These are phyloP conservation scores for Taphrina confusa DNA, from an alignment of 1,139 yeast species.

Conservation along the genomic window DNA sequence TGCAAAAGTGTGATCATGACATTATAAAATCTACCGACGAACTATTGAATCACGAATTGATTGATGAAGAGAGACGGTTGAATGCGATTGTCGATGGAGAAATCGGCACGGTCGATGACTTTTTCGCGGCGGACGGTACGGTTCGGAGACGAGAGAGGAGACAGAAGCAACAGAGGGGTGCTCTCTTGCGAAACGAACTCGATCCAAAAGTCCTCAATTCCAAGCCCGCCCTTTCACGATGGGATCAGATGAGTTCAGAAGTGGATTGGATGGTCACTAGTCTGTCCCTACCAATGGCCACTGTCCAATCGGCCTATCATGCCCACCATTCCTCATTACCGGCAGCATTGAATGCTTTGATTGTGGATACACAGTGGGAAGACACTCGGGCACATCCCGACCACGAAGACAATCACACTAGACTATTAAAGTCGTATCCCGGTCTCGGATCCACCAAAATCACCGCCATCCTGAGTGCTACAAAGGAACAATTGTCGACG, in stretches of 20 bases:
- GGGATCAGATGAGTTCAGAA: constrained; percentile 29
- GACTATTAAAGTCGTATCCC: constrained; percentile 10
- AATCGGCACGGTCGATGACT: constrained; percentile 7
- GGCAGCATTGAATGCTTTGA: constrained; percentile 24
- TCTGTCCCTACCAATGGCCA: not conserved
- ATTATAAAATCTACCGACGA: constrained; percentile 33
- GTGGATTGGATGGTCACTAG: constrained; percentile 21
- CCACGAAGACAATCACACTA: constrained; percentile 1
- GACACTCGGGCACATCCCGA: not conserved
- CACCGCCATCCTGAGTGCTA: constrained; percentile 2
- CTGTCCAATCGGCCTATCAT: constrained; percentile 24
- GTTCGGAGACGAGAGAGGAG: not conserved
- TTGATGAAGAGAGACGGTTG: constrained; percentile 26
- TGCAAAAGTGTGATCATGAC: constrained; percentile 31
- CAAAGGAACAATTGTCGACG: constrained; percentile 1
- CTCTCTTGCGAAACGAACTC: not conserved
- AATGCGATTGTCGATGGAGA: constrained; percentile 18
- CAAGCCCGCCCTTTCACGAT: constrained; percentile 10
- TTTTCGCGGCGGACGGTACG: not conserved
- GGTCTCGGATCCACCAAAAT: not conserved
- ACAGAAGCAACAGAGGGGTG: constrained; percentile 14
- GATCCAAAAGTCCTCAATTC: constrained; percentile 2
- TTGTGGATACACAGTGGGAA: not conserved
- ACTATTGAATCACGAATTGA: constrained; percentile 32
- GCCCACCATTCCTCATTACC: constrained; percentile 22